phyloP scores from a whole-genome alignment of 2,329 filamentous ascomycete genomes.

The Myriosclerotinia curreyana region DNA sequence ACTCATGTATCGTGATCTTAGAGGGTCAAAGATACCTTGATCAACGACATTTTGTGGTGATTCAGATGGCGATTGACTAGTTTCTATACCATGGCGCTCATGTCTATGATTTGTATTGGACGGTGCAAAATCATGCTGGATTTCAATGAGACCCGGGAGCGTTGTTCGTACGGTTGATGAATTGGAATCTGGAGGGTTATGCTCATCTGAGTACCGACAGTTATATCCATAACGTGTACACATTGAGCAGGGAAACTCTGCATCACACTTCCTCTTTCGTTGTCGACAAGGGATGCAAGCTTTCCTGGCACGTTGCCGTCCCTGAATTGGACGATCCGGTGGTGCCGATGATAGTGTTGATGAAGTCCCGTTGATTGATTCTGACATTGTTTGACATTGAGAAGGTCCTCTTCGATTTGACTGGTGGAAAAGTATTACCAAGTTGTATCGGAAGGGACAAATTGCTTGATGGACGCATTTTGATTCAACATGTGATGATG shows the following conservation, averaged over 20 bases:
- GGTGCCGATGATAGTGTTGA: neutral
- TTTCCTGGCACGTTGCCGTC: slow-evolving; percentile 29
- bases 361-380: neutral
- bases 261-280: slow-evolving; percentile 35
- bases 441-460: neutral
- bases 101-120: neutral
- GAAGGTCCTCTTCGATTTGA: neutral
- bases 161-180: neutral
- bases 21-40: slow-evolving; percentile 22
- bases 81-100: neutral
- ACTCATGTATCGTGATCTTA: slow-evolving; percentile 28
- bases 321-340: slow-evolving; percentile 2
- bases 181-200: neutral
- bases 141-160: neutral
- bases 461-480: neutral
- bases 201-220: slow-evolving; percentile 29
- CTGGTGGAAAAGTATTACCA: no score
- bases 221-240: slow-evolving; percentile 32
- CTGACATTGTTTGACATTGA: neutral
- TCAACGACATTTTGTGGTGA: slow-evolving; percentile 25
- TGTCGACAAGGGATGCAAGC: slow-evolving; percentile 33
- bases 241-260: slow-evolving; percentile 31
- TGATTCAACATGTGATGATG: slow-evolving; percentile 6
- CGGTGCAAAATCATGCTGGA: neutral
- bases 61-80: neutral